Base-by-base conservation (phyloP, 2,329 filamentous ascomycete genomes). In the Aspergillus tanneri region DNA sequence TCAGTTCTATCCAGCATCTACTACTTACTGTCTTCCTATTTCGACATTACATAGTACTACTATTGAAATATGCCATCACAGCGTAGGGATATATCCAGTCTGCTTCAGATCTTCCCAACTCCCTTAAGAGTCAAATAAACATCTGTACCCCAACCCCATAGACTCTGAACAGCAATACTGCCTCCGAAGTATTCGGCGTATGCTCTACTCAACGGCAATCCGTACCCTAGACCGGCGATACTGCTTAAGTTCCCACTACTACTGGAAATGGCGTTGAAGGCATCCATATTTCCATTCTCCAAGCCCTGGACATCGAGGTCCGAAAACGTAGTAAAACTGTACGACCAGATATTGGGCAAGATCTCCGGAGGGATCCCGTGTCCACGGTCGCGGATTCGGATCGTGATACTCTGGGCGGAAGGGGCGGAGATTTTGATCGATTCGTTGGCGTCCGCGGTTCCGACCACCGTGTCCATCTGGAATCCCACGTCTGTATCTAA, bases 161-260 rank as follows among this genome's bases (percentile, higher is more conserved):
- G 72, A 66, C 90, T 96, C 77, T 99, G 92, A n/a, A 99, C 85
- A 4, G 85, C 85, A 49, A 99, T 93, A 2, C 91, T 91, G 0
- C 93, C 93, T 2, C 93, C 93, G 75, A 99, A 99, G 63, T 97
- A 99, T 74, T 99, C 92, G 0, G 93, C 93, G 65, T 99, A 99
- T 0, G 93, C 92, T 53, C 93, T 80, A 44, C 90, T 90, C 18
- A 99, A 72, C 1, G 93, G 93, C 54, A 99, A 67, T 0, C 93
- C 93, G 66, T 99, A 99, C 1, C 93, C 93, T 40, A 99, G 71
- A 0, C 93, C 93, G 0, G 93, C 93, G 50, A 99, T 95, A 36
- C 88, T 92, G 65, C 87, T 91, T 1, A 82, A 80, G 43, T 88
- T 87, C 0, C 81, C 83, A 46, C 84, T 86, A 23, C 84, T 83